Base-by-base conservation (phyloP, 2,329 filamentous ascomycete species). In the Cladosporium austrohemisphaericum region DNA sequence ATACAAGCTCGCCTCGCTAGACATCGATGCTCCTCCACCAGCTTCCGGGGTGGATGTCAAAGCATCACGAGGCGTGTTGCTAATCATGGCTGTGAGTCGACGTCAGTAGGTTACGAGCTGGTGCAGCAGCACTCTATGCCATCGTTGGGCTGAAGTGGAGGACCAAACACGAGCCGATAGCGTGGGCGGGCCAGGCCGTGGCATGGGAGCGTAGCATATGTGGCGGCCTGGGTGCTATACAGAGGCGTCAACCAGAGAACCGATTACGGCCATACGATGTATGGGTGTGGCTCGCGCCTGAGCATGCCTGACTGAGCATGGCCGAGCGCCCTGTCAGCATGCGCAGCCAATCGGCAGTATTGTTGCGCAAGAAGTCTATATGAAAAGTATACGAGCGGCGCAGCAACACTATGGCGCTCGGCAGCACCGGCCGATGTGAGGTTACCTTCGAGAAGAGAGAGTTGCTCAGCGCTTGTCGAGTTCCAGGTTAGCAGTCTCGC, bases 51-150 rank as follows among this genome's bases (percentile, higher is more conserved):
- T n/a, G 33, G 29, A 33, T 38, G 44, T 23, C 44, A 29, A 47
- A 47, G 33, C 44, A 47, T 47, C 33, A 38, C 44, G 44, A 47
- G 44, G 33, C 4, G 4, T 47, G 44, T 29, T 47, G 44, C 44
- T 47, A 47, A 47, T 47, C 33, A 38, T 35, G 19, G 44, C 23
- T 13, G 9, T 16, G 23, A 31, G 11, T 28, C 44, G 33, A 29
- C 16, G 44, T 38, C 44, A 38, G 29, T 16, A 28, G 31, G 25
- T n/a, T 37, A 38, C 44, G 44, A 36, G 31, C 36, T 22, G 31
- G 43, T 22, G 36, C 43, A 47, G 16, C 33, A 37, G 19, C 32
- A 38, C 44, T 47, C 32, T 47, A 37, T 11, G n/a, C 22, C n/a
- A 9, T 22, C 44, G 26, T 23, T 20, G 29, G 32, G 32, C 32